A percentile compares a stretch with the other conserved stretches of the same genome.
These are phyloP conservation scores for Bassia scoparia DNA, from an alignment of 148 eudicot species.

Conservation along the genomic window DNA sequence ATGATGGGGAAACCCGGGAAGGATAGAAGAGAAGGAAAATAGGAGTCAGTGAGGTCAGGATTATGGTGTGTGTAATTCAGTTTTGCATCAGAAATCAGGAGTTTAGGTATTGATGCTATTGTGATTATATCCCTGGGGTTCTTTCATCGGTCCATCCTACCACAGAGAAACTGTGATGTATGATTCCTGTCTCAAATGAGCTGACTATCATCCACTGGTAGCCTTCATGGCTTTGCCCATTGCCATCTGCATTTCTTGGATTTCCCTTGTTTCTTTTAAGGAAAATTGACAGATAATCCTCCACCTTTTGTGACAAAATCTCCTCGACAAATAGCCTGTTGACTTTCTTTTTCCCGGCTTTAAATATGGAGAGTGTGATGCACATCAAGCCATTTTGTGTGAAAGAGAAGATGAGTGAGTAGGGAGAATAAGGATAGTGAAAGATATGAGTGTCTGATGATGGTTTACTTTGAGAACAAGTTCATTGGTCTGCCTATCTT, in stretches of 20 bases:
- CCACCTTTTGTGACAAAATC: not conserved
- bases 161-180: too few relatives aligned
- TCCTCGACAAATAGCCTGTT: not conserved
- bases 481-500: not conserved
- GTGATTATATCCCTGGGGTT: too few relatives aligned
- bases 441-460: not conserved
- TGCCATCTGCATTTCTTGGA: not conserved
- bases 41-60: not conserved
- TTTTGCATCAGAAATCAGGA: not conserved
- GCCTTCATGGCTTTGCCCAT: not conserved
- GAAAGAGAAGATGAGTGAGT: too few relatives aligned
- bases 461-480: not conserved
- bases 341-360: not conserved
- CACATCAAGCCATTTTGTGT: too few relatives aligned
- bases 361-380: not conserved
- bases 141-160: too few relatives aligned
- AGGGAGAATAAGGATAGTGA: not conserved
- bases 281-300: too few relatives aligned
- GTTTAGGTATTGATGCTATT: not conserved
- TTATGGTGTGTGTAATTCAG: not conserved
- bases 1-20: not conserved
- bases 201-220: not conserved
- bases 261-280: not conserved
- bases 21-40: not conserved
- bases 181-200: too few relatives aligned